Conservation (phyloP, 1,139 yeast genomes). For the Kazachstania sp. region DNA sequence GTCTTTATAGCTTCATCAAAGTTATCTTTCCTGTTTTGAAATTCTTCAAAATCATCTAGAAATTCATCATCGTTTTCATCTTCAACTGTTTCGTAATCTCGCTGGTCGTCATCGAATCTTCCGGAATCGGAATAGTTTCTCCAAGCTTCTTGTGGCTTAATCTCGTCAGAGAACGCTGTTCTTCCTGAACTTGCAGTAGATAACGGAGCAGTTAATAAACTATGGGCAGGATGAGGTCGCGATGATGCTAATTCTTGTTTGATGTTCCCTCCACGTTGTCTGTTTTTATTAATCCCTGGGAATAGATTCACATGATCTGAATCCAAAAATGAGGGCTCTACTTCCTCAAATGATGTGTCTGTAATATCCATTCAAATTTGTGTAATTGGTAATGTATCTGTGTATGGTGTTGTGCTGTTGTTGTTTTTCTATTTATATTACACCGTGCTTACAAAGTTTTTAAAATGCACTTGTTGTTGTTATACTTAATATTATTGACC, state of each 20-base stretch:
- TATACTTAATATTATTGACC: too few relatives aligned
- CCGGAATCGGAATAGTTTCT: background rate
- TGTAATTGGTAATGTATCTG: background rate
- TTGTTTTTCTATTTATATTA: too few relatives aligned
- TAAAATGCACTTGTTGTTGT: too few relatives aligned
- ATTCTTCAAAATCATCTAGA: conserved; percentile 26
- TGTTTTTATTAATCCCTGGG: background rate
- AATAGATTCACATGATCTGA: background rate
- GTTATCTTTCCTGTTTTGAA: conserved; percentile 19
- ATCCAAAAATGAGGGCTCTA: conserved; percentile 24
- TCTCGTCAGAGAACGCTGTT: conserved; percentile 21
- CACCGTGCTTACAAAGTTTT: background rate
- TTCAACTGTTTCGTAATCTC: conserved; percentile 4
- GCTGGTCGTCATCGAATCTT: conserved; percentile 6
- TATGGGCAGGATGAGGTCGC: background rate
- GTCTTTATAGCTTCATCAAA: conserved; percentile 23
- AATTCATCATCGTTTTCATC: conserved; percentile 19
- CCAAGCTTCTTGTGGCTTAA: conserved; percentile 5
- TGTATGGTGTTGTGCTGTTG: too few relatives aligned
- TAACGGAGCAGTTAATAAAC: conserved; percentile 17
- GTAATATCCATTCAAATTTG: conserved; percentile 9
- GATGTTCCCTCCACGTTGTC: background rate
- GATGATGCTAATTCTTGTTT: background rate
- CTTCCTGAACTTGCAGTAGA: conserved; percentile 27
- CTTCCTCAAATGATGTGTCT: conserved; percentile 29